A percentile compares a stretch with the other conserved stretches of the same genome.
These are phyloP conservation scores for Lipomyces mesembrius DNA, from an alignment of 805 yeast species.

Conservation along the genomic window DNA sequence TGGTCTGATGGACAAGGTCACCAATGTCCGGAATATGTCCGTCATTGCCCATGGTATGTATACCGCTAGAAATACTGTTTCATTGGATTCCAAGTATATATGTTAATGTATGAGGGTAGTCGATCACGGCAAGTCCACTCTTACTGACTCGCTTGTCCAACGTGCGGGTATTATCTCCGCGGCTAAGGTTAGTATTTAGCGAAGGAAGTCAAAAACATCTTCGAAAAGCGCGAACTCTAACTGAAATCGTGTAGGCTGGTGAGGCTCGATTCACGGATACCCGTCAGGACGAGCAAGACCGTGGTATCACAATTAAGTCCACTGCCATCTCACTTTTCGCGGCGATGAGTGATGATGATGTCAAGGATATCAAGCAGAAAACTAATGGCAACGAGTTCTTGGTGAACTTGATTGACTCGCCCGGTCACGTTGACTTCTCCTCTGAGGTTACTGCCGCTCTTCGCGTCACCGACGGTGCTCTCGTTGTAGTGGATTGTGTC, in stretches of 20 bases:
- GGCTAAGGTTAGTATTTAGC: conserved; percentile 60
- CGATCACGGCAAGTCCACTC: conserved; percentile 99
- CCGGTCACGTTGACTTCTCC: conserved; percentile 99
- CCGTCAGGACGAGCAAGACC: conserved; percentile 99
- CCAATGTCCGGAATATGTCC: conserved; percentile 99
- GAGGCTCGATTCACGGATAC: conserved; percentile 99
- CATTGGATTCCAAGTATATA: background rate
- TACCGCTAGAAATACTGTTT: background rate
- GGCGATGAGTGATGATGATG: conserved; percentile 82
- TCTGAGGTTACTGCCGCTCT: conserved; percentile 99
- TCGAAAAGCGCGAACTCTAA: background rate
- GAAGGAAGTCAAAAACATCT: background rate
- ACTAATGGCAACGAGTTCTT: conserved; percentile 92
- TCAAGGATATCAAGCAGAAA: conserved; percentile 85
- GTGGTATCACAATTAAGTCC: conserved; percentile 99
- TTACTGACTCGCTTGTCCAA: conserved; percentile 98
- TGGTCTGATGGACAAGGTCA: conserved; percentile 98
- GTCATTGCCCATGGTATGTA: conserved; percentile 99
- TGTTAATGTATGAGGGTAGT: conserved; percentile 50
- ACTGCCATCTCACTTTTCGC: conserved; percentile 97
- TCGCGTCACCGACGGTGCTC: conserved; percentile 99
- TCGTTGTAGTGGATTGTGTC: conserved; percentile 98
- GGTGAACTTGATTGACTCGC: conserved; percentile 98
- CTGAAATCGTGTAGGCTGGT: conserved; percentile 66
- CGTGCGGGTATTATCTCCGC: conserved; percentile 99